Conservation (phyloP, 441 rosid genomes). For the Pelargonium citronellum region DNA sequence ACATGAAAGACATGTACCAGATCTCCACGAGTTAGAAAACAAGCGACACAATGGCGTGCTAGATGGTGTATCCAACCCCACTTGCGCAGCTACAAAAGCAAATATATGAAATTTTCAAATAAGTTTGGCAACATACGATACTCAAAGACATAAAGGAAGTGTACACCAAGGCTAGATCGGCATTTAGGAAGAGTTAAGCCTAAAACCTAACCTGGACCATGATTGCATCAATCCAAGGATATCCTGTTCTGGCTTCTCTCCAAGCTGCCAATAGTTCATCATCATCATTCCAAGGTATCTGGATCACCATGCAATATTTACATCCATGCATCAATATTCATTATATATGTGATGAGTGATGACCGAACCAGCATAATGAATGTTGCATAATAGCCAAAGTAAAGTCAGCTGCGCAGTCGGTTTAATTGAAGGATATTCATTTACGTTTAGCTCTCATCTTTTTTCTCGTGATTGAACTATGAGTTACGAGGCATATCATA, state of each 20-base stretch:
- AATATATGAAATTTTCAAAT: conserved; percentile 12
- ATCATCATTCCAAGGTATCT: conserved; percentile 90
- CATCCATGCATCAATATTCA: background rate
- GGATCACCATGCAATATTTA: conserved; percentile 14
- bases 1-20: conserved; percentile 42
- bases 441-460: background rate
- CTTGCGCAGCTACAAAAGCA: conserved; percentile 54
- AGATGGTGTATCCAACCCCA: conserved; percentile 99
- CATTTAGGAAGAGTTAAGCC: background rate
- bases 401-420: background rate
- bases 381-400: background rate
- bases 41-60: conserved; percentile 86
- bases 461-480: background rate
- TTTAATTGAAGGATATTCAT: background rate
- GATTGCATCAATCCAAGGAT: conserved; percentile 98
- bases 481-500: background rate
- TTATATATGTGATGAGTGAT: background rate
- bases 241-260: conserved; percentile 89
- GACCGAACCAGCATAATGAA: background rate
- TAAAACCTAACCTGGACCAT: conserved; percentile 75
- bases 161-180: background rate
- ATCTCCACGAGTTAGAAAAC: conserved; percentile 93
- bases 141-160: conserved; percentile 4
- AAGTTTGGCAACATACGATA: background rate
- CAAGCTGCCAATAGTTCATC: conserved; percentile 68